A percentile compares a stretch with the other conserved stretches of the same genome.
These are phyloP conservation scores for Calocybe cyanea DNA, from an alignment of 768 basidiomycete species.

Conservation along the genomic window DNA sequence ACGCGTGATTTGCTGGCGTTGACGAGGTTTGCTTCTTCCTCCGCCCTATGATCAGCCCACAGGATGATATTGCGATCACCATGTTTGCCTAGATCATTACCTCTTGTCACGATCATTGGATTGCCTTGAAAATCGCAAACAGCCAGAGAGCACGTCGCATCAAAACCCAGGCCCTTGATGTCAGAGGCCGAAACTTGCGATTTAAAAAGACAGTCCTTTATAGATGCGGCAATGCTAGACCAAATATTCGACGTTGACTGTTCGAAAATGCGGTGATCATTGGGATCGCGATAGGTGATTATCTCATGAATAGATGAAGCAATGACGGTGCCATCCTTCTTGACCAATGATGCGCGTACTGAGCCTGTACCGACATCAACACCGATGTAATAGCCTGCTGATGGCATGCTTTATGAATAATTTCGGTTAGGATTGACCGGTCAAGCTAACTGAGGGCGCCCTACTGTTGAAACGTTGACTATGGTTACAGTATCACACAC, in stretches of 20 bases:
- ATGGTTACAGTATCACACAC: no score
- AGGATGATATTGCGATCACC: conserved; percentile 87
- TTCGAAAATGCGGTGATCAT: conserved; percentile 92
- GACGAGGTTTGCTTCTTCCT: conserved; percentile 87
- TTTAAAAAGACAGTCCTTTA: conserved; percentile 58
- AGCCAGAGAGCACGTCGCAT: conserved; percentile 95
- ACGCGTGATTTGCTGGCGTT: conserved; percentile 82
- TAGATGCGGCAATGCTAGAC: conserved; percentile 58
- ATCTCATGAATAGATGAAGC: conserved; percentile 81
- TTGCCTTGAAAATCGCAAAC: conserved; percentile 73
- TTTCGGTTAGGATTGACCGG: no score
- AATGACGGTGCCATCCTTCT: conserved; percentile 60
- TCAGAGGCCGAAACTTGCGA: conserved; percentile 50
- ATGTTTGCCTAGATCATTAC: conserved; percentile 52
- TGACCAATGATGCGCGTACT: conserved; percentile 80
- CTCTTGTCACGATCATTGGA: conserved; percentile 73
- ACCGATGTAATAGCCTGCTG: conserved; percentile 64
- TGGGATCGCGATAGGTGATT: conserved; percentile 78
- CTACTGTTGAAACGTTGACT: no score
- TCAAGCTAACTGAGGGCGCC: no score
- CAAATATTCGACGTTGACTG: conserved; percentile 92
- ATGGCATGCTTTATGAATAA: no score
- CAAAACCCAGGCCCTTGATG: conserved; percentile 89
- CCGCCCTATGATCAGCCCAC: conserved; percentile 97
- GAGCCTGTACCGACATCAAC: conserved; percentile 93